Percentiles rank a stretch among this genome's conserved stretches.
Evolutionary conservation across 306 rosid species (phyloP).

Genomic region (Malus domestica): DNA sequence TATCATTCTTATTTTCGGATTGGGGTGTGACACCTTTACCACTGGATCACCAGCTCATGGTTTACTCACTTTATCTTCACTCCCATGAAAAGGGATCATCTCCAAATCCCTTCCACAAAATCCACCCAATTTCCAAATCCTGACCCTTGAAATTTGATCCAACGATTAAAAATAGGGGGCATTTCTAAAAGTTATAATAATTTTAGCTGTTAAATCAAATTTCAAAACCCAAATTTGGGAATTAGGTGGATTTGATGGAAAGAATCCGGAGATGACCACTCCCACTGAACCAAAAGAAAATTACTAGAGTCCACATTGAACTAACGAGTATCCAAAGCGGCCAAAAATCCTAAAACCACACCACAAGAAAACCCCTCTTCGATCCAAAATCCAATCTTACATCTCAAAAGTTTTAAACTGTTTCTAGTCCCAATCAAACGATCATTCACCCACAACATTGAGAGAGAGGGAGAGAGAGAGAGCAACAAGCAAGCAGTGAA

Average conservation of each 20-base stretch:
- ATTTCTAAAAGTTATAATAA: too few species aligned
- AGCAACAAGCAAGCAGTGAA: not conserved
- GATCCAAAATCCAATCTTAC: not conserved
- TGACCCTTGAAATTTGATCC: too few species aligned
- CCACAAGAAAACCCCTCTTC: not conserved
- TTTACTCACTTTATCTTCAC: too few species aligned
- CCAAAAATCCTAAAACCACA: not conserved
- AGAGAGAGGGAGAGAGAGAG: not conserved
- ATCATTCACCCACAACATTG: not conserved
- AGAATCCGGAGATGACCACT: not conserved
- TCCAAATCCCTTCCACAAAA: too few species aligned
- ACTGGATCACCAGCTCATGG: too few species aligned
- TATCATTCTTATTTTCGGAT: too few species aligned
- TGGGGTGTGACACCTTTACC: too few species aligned
- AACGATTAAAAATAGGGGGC: too few species aligned
- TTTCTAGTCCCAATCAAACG: not conserved
- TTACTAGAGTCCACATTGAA: not conserved
- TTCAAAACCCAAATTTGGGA: accelerated
- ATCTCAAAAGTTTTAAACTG: not conserved
- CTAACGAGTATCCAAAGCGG: not conserved
- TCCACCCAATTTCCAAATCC: too few species aligned
- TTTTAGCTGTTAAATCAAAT: too few species aligned
- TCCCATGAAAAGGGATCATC: too few species aligned
- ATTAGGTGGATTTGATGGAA: too few species aligned
- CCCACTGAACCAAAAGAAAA: not conserved